Percentiles rank a stretch among this genome's conserved stretches.
Conservation (phyloP, 1,139 yeast species). For the Fermentozyma sake region DNA sequence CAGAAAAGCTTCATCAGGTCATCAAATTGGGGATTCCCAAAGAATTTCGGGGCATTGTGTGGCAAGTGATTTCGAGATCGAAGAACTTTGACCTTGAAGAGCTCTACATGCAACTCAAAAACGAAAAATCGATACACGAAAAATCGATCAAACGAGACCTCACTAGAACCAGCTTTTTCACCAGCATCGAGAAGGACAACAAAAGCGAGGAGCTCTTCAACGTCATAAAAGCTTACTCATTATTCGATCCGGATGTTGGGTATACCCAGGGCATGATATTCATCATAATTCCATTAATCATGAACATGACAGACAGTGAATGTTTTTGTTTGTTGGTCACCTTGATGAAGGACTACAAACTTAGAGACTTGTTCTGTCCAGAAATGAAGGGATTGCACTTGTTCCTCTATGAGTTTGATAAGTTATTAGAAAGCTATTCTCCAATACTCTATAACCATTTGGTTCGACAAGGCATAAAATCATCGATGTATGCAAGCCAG, state of each 20-base stretch:
- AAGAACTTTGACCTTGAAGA: conserved; percentile 73
- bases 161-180: conserved; percentile 77
- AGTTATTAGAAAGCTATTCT: conserved; percentile 64
- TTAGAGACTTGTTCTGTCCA: conserved; percentile 73
- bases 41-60: conserved; percentile 80
- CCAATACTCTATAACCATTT: conserved; percentile 75
- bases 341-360: conserved; percentile 78
- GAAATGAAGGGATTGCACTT: conserved; percentile 93
- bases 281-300: conserved; percentile 75
- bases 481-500: conserved; percentile 93
- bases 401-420: conserved; percentile 82
- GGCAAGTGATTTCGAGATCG: conserved; percentile 88
- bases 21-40: conserved; percentile 77
- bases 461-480: conserved; percentile 76
- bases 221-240: conserved; percentile 77
- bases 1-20: conserved; percentile 54
- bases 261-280: conserved; percentile 98
- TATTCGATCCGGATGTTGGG: conserved; percentile 90
- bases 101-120: conserved; percentile 50
- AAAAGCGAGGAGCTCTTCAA: conserved; percentile 59
- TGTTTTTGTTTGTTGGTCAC: conserved; percentile 78
- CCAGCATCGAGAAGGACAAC: conserved; percentile 50
- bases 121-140: conserved; percentile 61
- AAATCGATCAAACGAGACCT: conserved; percentile 78
- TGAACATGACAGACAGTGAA: conserved; percentile 80